Base-by-base conservation (phyloP, 805 yeast genomes). In the Ogataea philodendri region DNA sequence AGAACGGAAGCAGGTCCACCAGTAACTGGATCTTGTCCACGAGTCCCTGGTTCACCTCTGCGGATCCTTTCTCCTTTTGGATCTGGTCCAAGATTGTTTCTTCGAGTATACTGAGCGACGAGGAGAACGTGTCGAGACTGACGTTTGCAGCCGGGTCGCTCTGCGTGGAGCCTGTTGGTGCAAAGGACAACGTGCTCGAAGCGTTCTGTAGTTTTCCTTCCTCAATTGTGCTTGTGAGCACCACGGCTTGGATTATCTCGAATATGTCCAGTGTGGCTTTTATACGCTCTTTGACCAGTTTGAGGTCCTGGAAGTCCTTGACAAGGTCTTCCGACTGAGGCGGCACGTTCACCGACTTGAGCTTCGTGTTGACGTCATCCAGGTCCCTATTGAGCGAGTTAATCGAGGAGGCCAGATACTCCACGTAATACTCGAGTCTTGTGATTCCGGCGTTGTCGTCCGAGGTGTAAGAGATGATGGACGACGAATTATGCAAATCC, bases 341-440 rank as follows among this genome's bases (percentile, higher is more conserved):
- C 9, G 18, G 24, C 6, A 37, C 23, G 15, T 15, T 25, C 2
- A 51, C n/a, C 0, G 25, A 27, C 11, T 40, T 31, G 16, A 66
- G 32, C 38, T 62, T 49, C 15, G 21, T 15, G 17, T 57, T 57
- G 16, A 67, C 58, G 4, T 52, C 53, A 0, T 42, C 39, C 14
- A 78, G 51, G 37, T 78, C 80, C 5, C 67, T 64, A 29, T 75
- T 71, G 24, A 82, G 54, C 3, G 84, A 66, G 26, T 72, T 66
- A 15, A 81, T 72, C 0, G 86, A 72, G 34, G 76, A 72, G 10
- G 74, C 68, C 30, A 82, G 57, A 1, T 80, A 72, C 27, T 78
- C 82, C 26, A 78, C 60, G 51, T 81, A 81, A 55, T 81, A 81
- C 45, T 81, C 83, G 30, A 83, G 59, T 41, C 85, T 66, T 7